phyloP scores from a whole-genome alignment of 192 early-diverging fungal genomes.

The Umbelopsis sp. region DNA sequence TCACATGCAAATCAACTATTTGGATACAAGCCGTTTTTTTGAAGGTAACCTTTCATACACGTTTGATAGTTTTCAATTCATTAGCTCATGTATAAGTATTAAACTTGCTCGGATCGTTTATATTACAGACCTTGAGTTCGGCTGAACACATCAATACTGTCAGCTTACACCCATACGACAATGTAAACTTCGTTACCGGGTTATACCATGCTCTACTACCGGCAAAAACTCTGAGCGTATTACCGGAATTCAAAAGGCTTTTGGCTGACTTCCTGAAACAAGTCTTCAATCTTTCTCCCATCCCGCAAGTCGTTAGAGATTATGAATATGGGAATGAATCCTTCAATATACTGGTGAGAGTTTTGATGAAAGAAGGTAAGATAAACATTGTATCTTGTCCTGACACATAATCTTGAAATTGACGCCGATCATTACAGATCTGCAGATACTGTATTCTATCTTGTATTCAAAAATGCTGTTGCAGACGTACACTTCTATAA shows the following conservation, averaged over 20 bases:
- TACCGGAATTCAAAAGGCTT: conserved; percentile 7
- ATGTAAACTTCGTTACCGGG: not conserved
- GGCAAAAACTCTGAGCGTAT: not conserved
- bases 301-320: not conserved
- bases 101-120: not conserved
- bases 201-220: not conserved
- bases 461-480: not conserved
- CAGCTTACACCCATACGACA: not conserved
- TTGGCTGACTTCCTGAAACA: not conserved
- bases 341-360: not conserved
- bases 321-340: conserved; percentile 1
- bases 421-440: not conserved
- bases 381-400: not conserved
- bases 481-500: not conserved
- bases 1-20: not conserved
- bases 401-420: no score
- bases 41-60: not conserved
- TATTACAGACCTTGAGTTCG: not conserved
- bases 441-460: not conserved
- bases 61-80: not conserved
- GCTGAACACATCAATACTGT: not conserved
- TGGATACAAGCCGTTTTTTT: not conserved
- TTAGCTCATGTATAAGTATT: not conserved
- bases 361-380: not conserved
- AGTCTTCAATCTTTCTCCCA: not conserved